Evolutionary conservation across 106 monocot species (phyloP).

Genomic region (Amphibolis antarctica): DNA sequence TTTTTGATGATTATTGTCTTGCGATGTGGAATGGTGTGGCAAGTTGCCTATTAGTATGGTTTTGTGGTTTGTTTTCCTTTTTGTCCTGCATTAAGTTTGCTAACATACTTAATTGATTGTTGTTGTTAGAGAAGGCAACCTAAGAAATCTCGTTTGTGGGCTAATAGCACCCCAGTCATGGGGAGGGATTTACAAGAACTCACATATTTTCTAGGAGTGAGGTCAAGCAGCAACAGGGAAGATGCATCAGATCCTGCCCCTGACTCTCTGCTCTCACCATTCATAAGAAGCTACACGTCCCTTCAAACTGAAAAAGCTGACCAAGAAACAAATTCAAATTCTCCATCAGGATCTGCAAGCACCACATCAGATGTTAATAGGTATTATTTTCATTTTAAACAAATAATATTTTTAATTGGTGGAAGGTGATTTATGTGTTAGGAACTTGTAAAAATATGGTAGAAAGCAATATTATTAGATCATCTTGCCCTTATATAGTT

Average conservation of each 20-base stretch:
- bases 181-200: constrained; percentile 16
- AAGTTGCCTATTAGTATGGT: neutral
- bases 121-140: constrained; percentile 26
- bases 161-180: neutral
- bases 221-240: neutral
- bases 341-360: neutral
- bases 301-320: neutral
- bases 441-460: too few relatives aligned
- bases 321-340: neutral
- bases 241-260: constrained; percentile 14
- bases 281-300: constrained; percentile 17
- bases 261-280: constrained; percentile 31
- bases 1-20: too few relatives aligned
- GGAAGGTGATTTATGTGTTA: neutral
- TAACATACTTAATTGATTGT: constrained; percentile 3
- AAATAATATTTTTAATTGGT: neutral
- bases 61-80: neutral
- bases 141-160: constrained; percentile 12
- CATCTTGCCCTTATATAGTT: too few relatives aligned
- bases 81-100: neutral
- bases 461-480: too few relatives aligned
- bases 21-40: too few relatives aligned
- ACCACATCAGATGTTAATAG: neutral
- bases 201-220: constrained; percentile 13
- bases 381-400: neutral